Evolutionary conservation across 352 stramenopile species (phyloP).

Genomic region (Phytophthora uliginosa): DNA sequence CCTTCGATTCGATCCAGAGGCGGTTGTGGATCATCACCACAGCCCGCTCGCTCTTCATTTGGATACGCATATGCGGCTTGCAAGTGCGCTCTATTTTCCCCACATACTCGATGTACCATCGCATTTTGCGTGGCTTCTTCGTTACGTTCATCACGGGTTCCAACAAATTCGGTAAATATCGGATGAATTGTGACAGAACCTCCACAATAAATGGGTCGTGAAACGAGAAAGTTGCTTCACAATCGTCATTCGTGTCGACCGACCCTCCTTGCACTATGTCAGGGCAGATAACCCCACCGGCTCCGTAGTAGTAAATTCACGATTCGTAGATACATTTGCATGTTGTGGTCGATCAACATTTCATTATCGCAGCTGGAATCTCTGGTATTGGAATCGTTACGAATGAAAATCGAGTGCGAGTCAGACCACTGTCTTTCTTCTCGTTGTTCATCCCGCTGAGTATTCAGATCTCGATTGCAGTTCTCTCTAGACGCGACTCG

Average conservation of each 20-base stretch:
- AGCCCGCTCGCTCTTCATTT: conserved; percentile 30
- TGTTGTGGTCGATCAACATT: background rate
- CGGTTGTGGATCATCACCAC: conserved; percentile 45
- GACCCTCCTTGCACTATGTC: background rate
- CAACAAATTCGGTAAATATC: conserved; percentile 49
- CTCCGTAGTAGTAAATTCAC: background rate
- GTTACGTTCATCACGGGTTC: conserved; percentile 56
- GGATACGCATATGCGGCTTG: conserved; percentile 34
- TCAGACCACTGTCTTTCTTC: background rate
- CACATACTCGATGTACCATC: conserved; percentile 66
- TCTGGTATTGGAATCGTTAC: background rate
- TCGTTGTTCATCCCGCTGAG: background rate
- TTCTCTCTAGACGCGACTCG: background rate
- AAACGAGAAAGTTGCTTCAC: conserved; percentile 49
- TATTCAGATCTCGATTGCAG: background rate
- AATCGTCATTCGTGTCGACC: conserved; percentile 23
- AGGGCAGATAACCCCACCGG: background rate
- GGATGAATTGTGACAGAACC: conserved; percentile 53
- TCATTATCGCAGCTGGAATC: background rate
- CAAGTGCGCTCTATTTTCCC: conserved; percentile 46
- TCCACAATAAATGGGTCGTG: conserved; percentile 54
- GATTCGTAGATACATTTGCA: background rate
- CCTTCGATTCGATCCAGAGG: conserved; percentile 53
- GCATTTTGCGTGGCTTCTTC: conserved; percentile 67
- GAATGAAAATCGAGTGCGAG: background rate